Base-by-base conservation (phyloP, 441 rosid genomes). In the Theobroma grandiflorum region DNA sequence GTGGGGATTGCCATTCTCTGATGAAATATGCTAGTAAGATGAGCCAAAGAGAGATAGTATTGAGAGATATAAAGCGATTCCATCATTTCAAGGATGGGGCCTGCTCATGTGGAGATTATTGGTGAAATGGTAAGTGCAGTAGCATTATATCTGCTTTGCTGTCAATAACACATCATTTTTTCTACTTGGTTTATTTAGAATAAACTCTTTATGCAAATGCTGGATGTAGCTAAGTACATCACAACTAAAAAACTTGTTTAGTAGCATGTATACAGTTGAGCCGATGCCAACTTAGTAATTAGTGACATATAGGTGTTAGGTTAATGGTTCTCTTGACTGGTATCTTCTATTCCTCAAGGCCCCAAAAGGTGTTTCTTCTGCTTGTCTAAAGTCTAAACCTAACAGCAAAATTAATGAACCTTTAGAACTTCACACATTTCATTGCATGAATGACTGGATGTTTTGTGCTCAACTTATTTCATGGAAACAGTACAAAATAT, bases 1-100 rank as follows among this genome's bases (percentile, higher is more conserved):
- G 96, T 47, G 92, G 92, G 52, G 95, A 93, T 82, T 93, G 92
- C 68, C 97, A 91, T 83, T 85, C 90, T 72, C 37, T 90, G 22
- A 87, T 93, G 90, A 91, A 93, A 83, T 79, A 83, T 73, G 87
- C 83, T 42, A 87, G 94, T 66, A 82, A 83, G 79, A 83, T 83
- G 40, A 81, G 82, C 82, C 84, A 82, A 81, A 88, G 90, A 82
- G 89, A 85, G 79, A 88, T 93, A 14, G 59, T 89, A 35, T 74
- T 90, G 84, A 89, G 92, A 87, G 94, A 93, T 85, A 82, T 80
- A 79, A 90, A 82, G 82, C 88, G 93, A 61, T 91, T 91, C 82
- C 97, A 91, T 82, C 87, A 84, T 85, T 93, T 93, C 87, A 91
- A 85, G 79, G 84, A 90, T 12, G 95, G 94, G 52, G 52, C 81